These are phyloP conservation scores for Coniosporium tulheliwenetii DNA, from an alignment of 2,329 filamentous ascomycete species.

Conservation along the genomic window DNA sequence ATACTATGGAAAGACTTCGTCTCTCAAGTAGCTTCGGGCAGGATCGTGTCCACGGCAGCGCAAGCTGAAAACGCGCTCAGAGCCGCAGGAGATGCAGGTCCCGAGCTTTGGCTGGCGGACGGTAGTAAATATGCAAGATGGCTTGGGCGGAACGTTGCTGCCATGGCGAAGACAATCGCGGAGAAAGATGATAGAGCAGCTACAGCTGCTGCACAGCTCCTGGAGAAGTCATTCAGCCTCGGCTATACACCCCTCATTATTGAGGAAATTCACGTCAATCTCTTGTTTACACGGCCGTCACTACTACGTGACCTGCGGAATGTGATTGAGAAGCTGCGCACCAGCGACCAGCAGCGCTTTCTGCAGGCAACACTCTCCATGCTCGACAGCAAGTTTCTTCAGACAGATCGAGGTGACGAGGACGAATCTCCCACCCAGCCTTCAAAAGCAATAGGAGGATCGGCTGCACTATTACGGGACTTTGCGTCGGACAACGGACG, in stretches of 20 bases:
- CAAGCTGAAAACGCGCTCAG: slow-evolving; percentile 40
- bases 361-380: too few species aligned
- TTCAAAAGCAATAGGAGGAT: slow-evolving; percentile 2
- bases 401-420: neutral
- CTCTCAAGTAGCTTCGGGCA: slow-evolving; percentile 43
- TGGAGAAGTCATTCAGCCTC: slow-evolving; percentile 47
- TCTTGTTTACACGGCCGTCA: too few species aligned
- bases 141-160: slow-evolving; percentile 50
- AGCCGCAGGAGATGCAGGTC: slow-evolving; percentile 8
- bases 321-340: too few species aligned
- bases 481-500: slow-evolving; percentile 3
- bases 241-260: slow-evolving; percentile 38
- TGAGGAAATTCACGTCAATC: too few species aligned
- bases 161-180: slow-evolving; percentile 24
- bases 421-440: neutral
- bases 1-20: slow-evolving; percentile 49
- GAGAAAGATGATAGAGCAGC: slow-evolving; percentile 16
- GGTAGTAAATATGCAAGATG: slow-evolving; percentile 52
- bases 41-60: slow-evolving; percentile 39
- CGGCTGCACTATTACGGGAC: slow-evolving; percentile 4
- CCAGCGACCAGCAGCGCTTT: too few species aligned
- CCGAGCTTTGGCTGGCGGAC: slow-evolving; percentile 44
- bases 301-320: too few species aligned
- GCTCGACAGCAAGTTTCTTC: slow-evolving; percentile 9
- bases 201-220: slow-evolving; percentile 22